These are phyloP conservation scores for Vicia villosa DNA, from an alignment of 306 rosid genomes.

Conservation along the genomic window DNA sequence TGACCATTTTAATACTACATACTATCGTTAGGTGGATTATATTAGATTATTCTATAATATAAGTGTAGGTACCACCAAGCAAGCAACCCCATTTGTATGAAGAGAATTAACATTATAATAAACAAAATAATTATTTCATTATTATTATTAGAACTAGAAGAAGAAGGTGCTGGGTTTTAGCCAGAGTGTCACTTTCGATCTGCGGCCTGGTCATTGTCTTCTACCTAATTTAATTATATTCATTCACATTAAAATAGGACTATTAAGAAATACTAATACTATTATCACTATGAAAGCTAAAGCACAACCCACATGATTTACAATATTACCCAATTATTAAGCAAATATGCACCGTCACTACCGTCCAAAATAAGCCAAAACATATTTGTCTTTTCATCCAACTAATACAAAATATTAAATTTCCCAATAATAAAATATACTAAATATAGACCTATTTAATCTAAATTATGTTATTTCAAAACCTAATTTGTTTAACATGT, in stretches of 20 bases:
- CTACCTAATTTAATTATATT: slow-evolving; percentile 44
- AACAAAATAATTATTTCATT: neutral
- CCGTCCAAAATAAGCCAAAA: slow-evolving; percentile 30
- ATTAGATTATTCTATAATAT: neutral
- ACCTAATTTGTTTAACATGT: too few relatives aligned
- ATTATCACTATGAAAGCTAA: slow-evolving; percentile 29
- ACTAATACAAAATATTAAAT: neutral
- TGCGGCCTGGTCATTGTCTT: slow-evolving; percentile 49
- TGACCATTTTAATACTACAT: neutral
- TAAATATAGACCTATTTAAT: neutral
- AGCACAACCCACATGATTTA: slow-evolving; percentile 39
- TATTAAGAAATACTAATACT: neutral
- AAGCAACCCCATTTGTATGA: neutral
- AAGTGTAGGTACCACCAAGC: too few relatives aligned
- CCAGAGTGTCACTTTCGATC: slow-evolving; percentile 51
- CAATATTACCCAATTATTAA: neutral
- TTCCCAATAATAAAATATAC: neutral
- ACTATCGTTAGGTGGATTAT: slow-evolving; percentile 22
- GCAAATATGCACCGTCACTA: slow-evolving; percentile 38
- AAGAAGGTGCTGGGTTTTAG: slow-evolving; percentile 25
- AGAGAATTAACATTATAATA: neutral
- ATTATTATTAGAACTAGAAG: neutral
- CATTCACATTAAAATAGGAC: neutral
- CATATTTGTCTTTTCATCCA: slow-evolving; percentile 10
- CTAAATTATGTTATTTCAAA: neutral